A percentile compares a stretch with the other conserved stretches of the same genome.
Evolutionary conservation across 148 eudicot genomes (phyloP).

Genomic region (Vaccinium macrocarpon): DNA sequence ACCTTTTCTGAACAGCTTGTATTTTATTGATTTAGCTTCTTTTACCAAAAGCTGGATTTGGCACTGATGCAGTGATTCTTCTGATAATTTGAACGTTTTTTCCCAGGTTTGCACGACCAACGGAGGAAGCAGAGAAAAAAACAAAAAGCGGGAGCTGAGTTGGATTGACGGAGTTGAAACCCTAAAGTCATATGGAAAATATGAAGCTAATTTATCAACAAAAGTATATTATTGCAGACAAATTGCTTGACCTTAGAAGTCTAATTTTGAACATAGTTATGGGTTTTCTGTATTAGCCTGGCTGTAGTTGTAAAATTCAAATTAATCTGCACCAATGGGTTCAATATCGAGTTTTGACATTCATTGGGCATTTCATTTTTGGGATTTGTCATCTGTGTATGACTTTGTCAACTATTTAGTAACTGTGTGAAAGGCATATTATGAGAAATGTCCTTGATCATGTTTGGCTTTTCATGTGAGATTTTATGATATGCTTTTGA

Average conservation of each 20-base stretch:
- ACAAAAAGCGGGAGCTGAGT: conserved; percentile 28
- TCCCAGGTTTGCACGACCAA: conserved; percentile 68
- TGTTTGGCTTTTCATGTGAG: not conserved
- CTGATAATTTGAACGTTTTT: conserved; percentile 15
- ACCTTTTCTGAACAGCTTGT: not conserved
- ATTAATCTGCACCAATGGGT: not conserved
- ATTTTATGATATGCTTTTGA: not conserved
- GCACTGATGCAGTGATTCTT: not conserved
- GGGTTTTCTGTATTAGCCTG: not conserved
- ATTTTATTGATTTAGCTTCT: not conserved
- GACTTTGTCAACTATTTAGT: not conserved
- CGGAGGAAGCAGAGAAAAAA: conserved; percentile 50
- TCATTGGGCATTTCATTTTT: not conserved
- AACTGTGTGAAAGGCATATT: not conserved
- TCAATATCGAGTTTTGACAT: not conserved
- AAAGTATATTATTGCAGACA: not conserved
- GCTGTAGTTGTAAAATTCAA: conserved; percentile 1
- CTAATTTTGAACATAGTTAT: not conserved
- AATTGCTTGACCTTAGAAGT: not conserved
- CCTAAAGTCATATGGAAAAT: not conserved
- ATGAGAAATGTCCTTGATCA: not conserved
- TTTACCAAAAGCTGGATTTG: not conserved
- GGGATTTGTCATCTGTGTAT: not conserved
- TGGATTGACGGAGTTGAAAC: conserved; percentile 3
- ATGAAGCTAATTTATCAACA: not conserved